phyloP scores from a whole-genome alignment of 768 basidiomycete genomes.

The Termitomyces sp. region DNA sequence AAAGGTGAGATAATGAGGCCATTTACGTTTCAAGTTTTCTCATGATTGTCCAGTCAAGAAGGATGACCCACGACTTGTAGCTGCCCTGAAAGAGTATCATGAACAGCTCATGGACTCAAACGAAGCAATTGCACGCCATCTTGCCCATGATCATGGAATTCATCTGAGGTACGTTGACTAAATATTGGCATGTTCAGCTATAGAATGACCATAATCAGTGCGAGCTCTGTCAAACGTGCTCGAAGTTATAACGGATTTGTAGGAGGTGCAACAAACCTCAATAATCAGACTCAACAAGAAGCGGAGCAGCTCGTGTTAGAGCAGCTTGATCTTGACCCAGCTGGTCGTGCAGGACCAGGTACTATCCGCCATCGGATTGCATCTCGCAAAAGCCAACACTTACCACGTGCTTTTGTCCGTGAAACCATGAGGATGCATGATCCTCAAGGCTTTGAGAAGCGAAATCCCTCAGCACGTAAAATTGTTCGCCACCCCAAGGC shows the following conservation, averaged over 20 bases:
- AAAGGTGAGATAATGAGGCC: not conserved
- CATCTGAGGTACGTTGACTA: not conserved
- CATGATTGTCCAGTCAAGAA: not conserved
- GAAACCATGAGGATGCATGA: too few relatives aligned
- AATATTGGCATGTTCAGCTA: too few relatives aligned
- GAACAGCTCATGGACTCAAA: not conserved
- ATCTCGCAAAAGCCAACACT: not conserved
- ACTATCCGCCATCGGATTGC: not conserved
- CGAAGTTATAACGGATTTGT: not conserved
- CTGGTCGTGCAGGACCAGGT: not conserved
- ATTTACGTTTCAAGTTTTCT: too few relatives aligned
- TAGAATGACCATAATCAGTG: not conserved
- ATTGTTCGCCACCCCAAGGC: slow-evolving; percentile 29
- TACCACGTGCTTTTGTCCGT: not conserved
- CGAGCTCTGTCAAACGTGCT: not conserved
- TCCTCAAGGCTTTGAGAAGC: not conserved
- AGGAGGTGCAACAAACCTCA: not conserved
- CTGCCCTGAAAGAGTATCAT: slow-evolving; percentile 14
- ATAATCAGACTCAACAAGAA: not conserved
- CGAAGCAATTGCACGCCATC: not conserved
- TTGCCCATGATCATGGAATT: not conserved
- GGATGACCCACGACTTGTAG: not conserved
- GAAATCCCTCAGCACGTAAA: not conserved
- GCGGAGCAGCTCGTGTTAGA: not conserved
- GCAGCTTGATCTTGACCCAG: not conserved